phyloP scores from a whole-genome alignment of 306 rosid species.

The Elaeagnus macrophylla region DNA sequence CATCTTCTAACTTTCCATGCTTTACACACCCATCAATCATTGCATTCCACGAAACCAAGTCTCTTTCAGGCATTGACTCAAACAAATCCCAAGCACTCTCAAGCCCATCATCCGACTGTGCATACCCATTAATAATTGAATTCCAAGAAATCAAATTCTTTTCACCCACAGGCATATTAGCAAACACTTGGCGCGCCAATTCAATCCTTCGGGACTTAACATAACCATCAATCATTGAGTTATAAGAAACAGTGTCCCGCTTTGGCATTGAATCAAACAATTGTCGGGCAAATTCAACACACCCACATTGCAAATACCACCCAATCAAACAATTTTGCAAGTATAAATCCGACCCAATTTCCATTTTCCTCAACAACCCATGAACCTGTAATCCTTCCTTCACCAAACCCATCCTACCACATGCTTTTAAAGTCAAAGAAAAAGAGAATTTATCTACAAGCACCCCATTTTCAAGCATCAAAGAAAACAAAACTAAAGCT shows the following conservation, averaged over 20 bases:
- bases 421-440: constrained; percentile 63
- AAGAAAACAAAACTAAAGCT: constrained; percentile 34
- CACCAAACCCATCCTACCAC: constrained; percentile 45
- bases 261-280: constrained; percentile 48
- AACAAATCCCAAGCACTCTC: constrained; percentile 50
- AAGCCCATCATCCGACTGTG: constrained; percentile 34
- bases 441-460: constrained; percentile 49
- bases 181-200: constrained; percentile 46
- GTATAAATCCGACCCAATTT: constrained; percentile 41
- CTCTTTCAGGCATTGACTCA: constrained; percentile 50
- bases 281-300: constrained; percentile 35
- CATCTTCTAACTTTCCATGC: constrained; percentile 48
- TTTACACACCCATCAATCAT: constrained; percentile 61
- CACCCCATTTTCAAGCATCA: constrained; percentile 62
- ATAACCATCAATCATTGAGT: constrained; percentile 65
- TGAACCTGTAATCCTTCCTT: constrained; percentile 57
- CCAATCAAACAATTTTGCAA: constrained; percentile 52
- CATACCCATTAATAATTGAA: constrained; percentile 54
- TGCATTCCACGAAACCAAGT: constrained; percentile 72
- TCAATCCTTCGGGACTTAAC: constrained; percentile 44
- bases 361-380: constrained; percentile 53
- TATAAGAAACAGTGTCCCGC: constrained; percentile 56
- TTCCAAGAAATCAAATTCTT: constrained; percentile 73
- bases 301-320: constrained; percentile 42
- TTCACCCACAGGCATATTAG: constrained; percentile 32